phyloP scores from a whole-genome alignment of 129 eudicot genomes.

The Centella asiatica region DNA sequence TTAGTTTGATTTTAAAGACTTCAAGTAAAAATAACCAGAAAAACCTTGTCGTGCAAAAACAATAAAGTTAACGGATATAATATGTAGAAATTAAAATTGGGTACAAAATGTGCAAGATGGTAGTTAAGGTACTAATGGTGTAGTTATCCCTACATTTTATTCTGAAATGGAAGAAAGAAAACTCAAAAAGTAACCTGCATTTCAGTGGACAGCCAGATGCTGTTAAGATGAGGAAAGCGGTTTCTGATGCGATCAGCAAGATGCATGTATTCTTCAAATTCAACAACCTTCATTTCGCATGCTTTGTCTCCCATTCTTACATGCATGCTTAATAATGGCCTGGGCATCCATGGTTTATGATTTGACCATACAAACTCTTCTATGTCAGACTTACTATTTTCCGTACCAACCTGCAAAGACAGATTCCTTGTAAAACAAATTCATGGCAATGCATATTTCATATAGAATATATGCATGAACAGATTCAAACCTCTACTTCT shows the following conservation, averaged over 20 bases:
- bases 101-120: no score
- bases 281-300: slow-evolving; percentile 90
- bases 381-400: slow-evolving; percentile 35
- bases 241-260: slow-evolving; percentile 64
- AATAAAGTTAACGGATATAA: no score
- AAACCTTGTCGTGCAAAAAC: no score
- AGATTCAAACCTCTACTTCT: background rate
- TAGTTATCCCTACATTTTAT: background rate
- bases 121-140: no score
- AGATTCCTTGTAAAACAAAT: background rate
- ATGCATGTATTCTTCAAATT: slow-evolving; percentile 77
- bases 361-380: slow-evolving; percentile 93
- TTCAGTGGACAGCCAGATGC: slow-evolving; percentile 91
- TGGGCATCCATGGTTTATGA: slow-evolving; percentile 84
- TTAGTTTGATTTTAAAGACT: no score
- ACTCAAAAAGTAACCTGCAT: slow-evolving; percentile 44
- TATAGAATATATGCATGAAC: background rate
- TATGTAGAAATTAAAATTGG: no score
- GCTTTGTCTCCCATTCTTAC: slow-evolving; percentile 99
- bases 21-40: no score
- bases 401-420: slow-evolving; percentile 26
- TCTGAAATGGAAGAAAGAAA: background rate
- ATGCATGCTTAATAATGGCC: slow-evolving; percentile 87
- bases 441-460: background rate
- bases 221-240: slow-evolving; percentile 68